phyloP scores from a whole-genome alignment of 495 filamentous ascomycete genomes.

The Parathielavia appendiculata region DNA sequence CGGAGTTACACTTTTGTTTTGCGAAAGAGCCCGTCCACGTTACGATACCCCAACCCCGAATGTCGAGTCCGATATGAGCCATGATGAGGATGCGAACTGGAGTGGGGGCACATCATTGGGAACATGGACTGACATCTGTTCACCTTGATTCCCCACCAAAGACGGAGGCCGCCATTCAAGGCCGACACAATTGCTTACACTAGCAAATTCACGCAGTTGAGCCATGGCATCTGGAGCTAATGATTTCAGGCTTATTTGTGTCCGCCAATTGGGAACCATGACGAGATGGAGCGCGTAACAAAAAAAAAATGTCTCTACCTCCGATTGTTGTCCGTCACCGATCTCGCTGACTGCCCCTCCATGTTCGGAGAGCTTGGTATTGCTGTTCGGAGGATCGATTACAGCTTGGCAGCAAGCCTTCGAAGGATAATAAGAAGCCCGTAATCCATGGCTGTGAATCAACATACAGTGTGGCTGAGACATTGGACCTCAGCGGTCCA shows the following conservation, averaged over 20 bases:
- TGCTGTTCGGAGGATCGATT: too few species aligned
- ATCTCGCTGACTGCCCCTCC: background rate
- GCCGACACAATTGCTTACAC: conserved; percentile 17
- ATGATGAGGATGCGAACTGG: too few species aligned
- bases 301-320: conserved; percentile 16
- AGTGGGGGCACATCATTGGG: too few species aligned
- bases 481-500: too few species aligned
- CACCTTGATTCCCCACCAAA: conserved; percentile 10
- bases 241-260: conserved; percentile 21
- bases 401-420: too few species aligned
- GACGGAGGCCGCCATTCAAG: conserved; percentile 7
- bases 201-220: conserved; percentile 21
- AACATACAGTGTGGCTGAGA: too few species aligned
- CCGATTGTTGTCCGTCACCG: conserved; percentile 16
- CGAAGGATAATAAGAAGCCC: too few species aligned
- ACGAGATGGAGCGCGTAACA: background rate
- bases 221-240: conserved; percentile 8
- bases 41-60: background rate
- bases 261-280: conserved; percentile 16
- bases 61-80: background rate
- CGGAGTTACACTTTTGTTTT: conserved; percentile 9
- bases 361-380: too few species aligned
- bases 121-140: too few species aligned
- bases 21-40: background rate
- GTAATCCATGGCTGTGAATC: too few species aligned